Evolutionary conservation across 805 yeast genomes (phyloP).

Genomic region (Nakazawaea laoshanensis): DNA sequence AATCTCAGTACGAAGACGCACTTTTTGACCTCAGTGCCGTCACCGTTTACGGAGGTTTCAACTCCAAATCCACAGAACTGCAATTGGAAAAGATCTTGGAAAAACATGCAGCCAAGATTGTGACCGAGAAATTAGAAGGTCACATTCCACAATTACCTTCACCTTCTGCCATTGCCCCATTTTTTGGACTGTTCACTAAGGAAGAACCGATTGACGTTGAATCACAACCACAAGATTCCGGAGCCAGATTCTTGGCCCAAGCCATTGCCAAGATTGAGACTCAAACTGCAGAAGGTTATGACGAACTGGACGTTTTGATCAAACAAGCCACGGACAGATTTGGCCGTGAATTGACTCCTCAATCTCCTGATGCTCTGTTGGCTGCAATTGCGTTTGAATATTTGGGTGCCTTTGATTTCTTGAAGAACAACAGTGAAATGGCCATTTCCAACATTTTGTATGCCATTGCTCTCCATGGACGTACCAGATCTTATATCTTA

Average conservation of each 20-base stretch:
- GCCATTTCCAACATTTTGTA: conserved; percentile 59
- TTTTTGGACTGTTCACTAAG: conserved; percentile 76
- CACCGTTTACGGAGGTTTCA: conserved; percentile 77
- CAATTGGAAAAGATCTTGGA: conserved; percentile 82
- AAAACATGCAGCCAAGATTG: conserved; percentile 67
- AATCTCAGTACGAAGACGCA: conserved; percentile 75
- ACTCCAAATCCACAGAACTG: conserved; percentile 67
- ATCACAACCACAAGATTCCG: conserved; percentile 46
- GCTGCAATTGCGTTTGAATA: conserved; percentile 78
- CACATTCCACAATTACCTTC: conserved; percentile 62
- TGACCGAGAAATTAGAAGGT: conserved; percentile 48
- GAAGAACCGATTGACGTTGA: conserved; percentile 40
- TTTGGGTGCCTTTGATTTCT: conserved; percentile 73
- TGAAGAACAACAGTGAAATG: conserved; percentile 60
- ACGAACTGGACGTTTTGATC: conserved; percentile 49
- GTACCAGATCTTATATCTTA: conserved; percentile 75
- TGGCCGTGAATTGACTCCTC: conserved; percentile 22
- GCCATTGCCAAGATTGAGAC: conserved; percentile 45
- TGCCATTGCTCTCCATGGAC: conserved; percentile 61
- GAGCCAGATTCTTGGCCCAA: conserved; percentile 54
- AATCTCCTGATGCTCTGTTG: conserved; percentile 28
- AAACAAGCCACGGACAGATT: conserved; percentile 46
- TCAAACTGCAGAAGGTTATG: conserved; percentile 51
- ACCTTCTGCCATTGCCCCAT: conserved; percentile 74
- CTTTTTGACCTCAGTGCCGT: conserved; percentile 87